A percentile compares a stretch with the other conserved stretches of the same genome.
phyloP scores from a whole-genome alignment of 805 yeast species.

The Pichia manshurica region DNA sequence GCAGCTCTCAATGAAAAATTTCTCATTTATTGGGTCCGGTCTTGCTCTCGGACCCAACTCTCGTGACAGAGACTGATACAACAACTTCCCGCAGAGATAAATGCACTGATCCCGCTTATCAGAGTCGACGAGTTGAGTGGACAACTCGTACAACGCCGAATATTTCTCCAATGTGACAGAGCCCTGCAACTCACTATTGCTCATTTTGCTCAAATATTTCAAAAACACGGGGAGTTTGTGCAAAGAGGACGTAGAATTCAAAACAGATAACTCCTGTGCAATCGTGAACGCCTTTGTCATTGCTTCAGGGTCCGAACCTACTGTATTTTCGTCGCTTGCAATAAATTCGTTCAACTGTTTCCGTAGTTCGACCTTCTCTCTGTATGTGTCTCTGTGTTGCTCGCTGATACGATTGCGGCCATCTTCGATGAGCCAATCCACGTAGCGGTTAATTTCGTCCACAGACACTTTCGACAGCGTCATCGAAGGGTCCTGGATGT shows the following conservation, averaged over 20 bases:
- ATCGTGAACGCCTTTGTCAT: slow-evolving; percentile 21
- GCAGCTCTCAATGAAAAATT: slow-evolving; percentile 42
- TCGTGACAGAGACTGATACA: slow-evolving; percentile 32
- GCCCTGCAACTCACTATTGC: slow-evolving; percentile 16
- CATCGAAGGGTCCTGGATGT: slow-evolving; percentile 13
- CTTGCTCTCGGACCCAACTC: slow-evolving; percentile 33
- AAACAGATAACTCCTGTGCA: slow-evolving; percentile 19
- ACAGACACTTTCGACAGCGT: slow-evolving; percentile 15
- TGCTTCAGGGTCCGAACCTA: slow-evolving; percentile 18
- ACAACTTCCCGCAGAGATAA: slow-evolving; percentile 36
- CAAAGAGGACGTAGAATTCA: slow-evolving; percentile 19
- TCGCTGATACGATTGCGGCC: slow-evolving; percentile 15
- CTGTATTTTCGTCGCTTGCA: background rate
- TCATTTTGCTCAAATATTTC: slow-evolving; percentile 16
- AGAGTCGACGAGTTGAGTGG: slow-evolving; percentile 34
- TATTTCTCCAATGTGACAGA: slow-evolving; percentile 33
- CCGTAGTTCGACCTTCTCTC: slow-evolving; percentile 12
- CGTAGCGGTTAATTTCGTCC: slow-evolving; percentile 19
- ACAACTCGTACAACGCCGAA: slow-evolving; percentile 35
- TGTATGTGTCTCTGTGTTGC: slow-evolving; percentile 11
- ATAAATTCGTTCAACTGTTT: slow-evolving; percentile 14
- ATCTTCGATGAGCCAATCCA: slow-evolving; percentile 28
- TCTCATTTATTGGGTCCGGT: slow-evolving; percentile 45
- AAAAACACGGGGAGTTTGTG: slow-evolving; percentile 24
- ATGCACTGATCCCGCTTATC: slow-evolving; percentile 31